Evolutionary conservation across 805 yeast genomes (phyloP), one percentile per base, ranked within the genome.

Genomic region (Osmozyma mogii): DNA sequence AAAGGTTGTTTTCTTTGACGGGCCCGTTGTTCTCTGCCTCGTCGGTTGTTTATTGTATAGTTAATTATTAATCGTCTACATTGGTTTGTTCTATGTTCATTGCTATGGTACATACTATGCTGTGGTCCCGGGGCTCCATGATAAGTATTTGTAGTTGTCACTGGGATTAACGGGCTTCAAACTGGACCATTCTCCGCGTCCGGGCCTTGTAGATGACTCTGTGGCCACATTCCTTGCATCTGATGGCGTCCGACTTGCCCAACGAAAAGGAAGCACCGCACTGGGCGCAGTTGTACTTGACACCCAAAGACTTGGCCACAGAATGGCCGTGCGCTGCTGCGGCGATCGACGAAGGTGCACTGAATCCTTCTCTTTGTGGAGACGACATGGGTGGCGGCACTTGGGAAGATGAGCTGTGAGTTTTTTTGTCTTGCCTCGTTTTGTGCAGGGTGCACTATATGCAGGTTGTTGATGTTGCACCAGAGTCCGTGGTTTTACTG

Each of bases 221-320:
- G 65, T 92, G 97, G 40, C 98, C 98, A 62, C 98, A 92, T 46
- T 88, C 95, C 62, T 87, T 88, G 65, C 98, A 92, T 66, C 97
- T 83, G 41, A 92, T 95, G 17, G 97, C 95, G 57, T 92, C 98
- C 45, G 83, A 84, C 62, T 89, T 85, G 31, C 85, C 78, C 44
- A 92, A 72, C 3, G 94, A 76, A 45, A 88, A 81, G 31, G 80
- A 78, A 32, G 88, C 75, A 6, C 96, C 95, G 62, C 98, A 92
- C 65, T 85, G 92, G 25, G 97, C 95, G 61, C 98, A 89, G 53
- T 87, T 78, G 62, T 89, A 89, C 50, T 82, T 84, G 46, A 87
- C 92, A 33, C 96, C 95, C 49, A 78, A 79, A 35, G 78, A 75
- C 44, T 63, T 63, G 50, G 52, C 52, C 24, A 66, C 54, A 37